Base-by-base conservation (phyloP, 805 yeast species). In the Cyberlindnera nakhonratchasimensis region DNA sequence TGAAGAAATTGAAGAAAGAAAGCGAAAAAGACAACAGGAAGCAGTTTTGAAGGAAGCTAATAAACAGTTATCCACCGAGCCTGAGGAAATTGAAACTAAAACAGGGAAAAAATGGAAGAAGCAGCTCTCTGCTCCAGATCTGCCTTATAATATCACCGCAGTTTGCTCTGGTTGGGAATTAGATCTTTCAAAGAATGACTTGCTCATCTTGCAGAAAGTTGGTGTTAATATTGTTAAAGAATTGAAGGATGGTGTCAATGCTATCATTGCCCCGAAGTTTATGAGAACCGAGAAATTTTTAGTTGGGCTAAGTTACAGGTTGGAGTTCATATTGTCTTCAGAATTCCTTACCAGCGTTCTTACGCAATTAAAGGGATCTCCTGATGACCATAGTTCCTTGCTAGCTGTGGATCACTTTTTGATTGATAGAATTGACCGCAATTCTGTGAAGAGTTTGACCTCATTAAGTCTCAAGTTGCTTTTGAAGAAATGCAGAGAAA, bases 211-310 rank as follows among this genome's bases (percentile, higher is more conserved):
- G 28, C 56, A 63, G 14, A 62, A 62, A n/a, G 54, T 79, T 10
- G 96, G 96, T 0, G 74, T 90, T 23, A 63, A 64, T 20, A 63
- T 85, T 6, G 60, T 63, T 6, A 55, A 47, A 28, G 62, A 58
- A 22, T 40, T 58, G 30, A 54, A 50, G 19, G 57, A 61, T 12
- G 65, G 64, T 6, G 57, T 67, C 1, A 75, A 78, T 53, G 62
- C 77, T 0, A 63, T 85, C 10, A 76, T 90, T 10, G 90, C 97
- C 0, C 96, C 97, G 1, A 79, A 79, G 46, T 71, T 84, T n/a
- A 58, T 85, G 53, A 70, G 97, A 50, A 91, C 98, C 0, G 96
- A 85, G 44, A 93, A 91, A 63, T 90, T 91, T 55, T 69, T 91
- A 40, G 74, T 75, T 32, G 79, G 89, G 17, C 64, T 89, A 38